phyloP scores from a whole-genome alignment of 2,329 filamentous ascomycete genomes.

The Gnomoniopsis sp. region DNA sequence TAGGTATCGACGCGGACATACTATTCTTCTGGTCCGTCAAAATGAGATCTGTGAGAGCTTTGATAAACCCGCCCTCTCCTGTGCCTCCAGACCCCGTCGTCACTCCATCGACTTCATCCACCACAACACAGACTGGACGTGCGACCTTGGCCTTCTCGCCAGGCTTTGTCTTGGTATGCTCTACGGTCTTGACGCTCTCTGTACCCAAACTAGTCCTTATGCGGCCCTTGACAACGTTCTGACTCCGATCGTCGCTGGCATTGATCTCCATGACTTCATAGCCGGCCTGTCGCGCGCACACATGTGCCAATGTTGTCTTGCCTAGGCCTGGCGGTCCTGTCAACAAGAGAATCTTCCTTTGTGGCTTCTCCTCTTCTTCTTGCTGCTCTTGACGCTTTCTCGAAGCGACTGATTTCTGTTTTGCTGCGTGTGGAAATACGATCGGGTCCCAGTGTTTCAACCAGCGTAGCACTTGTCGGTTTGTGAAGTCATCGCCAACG shows the following conservation, averaged over 20 bases:
- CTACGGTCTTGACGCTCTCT: conserved; percentile 81
- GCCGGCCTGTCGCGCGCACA: conserved; percentile 90
- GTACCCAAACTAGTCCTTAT: conserved; percentile 92
- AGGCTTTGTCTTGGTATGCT: conserved; percentile 47
- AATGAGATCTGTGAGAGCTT: conserved; percentile 88
- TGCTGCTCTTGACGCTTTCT: conserved; percentile 43
- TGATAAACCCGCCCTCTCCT: conserved; percentile 92
- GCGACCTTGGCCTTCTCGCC: conserved; percentile 61
- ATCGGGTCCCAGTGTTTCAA: conserved; percentile 90
- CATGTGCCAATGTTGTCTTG: conserved; percentile 94
- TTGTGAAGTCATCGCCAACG: conserved; percentile 90
- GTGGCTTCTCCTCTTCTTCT: conserved; percentile 67
- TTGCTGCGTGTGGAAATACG: conserved; percentile 78
- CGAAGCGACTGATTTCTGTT: conserved; percentile 46
- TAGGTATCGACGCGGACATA: conserved; percentile 25
- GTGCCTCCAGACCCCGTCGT: conserved; percentile 73
- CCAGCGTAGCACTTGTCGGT: conserved; percentile 87
- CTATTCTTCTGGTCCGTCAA: conserved; percentile 79
- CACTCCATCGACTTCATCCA: conserved; percentile 96
- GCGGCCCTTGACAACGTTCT: conserved; percentile 82
- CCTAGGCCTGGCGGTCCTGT: conserved; percentile 90
- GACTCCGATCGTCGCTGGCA: conserved; percentile 90
- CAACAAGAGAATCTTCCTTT: conserved; percentile 84
- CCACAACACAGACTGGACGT: conserved; percentile 85
- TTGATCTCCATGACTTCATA: conserved; percentile 98